Conservation (phyloP, 495 filamentous ascomycete species). For the Daldinia concentrica region DNA sequence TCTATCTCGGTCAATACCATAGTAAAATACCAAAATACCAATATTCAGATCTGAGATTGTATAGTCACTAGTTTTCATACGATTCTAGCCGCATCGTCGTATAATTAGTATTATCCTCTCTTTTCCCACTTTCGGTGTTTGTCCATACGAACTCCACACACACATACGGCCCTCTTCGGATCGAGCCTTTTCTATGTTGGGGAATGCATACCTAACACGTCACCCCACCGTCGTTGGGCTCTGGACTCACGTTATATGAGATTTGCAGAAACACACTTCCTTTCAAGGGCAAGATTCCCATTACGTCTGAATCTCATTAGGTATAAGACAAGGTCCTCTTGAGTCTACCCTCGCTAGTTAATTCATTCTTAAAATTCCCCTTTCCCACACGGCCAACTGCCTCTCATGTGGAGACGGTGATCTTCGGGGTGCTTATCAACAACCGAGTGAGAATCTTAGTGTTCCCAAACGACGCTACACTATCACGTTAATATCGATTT, state of each 20-base stretch:
- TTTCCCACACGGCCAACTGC: slow-evolving; percentile 35
- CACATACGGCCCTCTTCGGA: slow-evolving; percentile 24
- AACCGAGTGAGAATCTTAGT: slow-evolving; percentile 8
- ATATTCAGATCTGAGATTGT: background rate
- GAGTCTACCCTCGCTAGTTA: slow-evolving; percentile 9
- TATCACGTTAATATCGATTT: slow-evolving; percentile 6
- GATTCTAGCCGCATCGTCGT: slow-evolving; percentile 17
- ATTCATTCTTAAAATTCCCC: slow-evolving; percentile 19
- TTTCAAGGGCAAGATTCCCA: slow-evolving; percentile 30
- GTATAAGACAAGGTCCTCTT: slow-evolving; percentile 23
- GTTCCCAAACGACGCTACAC: slow-evolving; percentile 14
- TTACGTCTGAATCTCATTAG: slow-evolving; percentile 20
- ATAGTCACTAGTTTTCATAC: slow-evolving; percentile 1
- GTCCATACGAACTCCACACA: slow-evolving; percentile 30
- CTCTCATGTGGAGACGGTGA: slow-evolving; percentile 31
- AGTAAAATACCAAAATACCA: background rate
- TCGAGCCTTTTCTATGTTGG: slow-evolving; percentile 29
- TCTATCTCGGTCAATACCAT: background rate
- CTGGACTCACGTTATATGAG: slow-evolving; percentile 48
- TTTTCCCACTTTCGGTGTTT: slow-evolving; percentile 12
- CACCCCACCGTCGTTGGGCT: slow-evolving; percentile 43
- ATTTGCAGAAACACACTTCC: slow-evolving; percentile 14
- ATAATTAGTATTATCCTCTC: slow-evolving; percentile 19
- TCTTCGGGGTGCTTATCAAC: slow-evolving; percentile 20
- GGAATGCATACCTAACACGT: slow-evolving; percentile 42